These are phyloP conservation scores for Pleurotus pulmonarius DNA, from an alignment of 768 basidiomycete species.

Conservation along the genomic window DNA sequence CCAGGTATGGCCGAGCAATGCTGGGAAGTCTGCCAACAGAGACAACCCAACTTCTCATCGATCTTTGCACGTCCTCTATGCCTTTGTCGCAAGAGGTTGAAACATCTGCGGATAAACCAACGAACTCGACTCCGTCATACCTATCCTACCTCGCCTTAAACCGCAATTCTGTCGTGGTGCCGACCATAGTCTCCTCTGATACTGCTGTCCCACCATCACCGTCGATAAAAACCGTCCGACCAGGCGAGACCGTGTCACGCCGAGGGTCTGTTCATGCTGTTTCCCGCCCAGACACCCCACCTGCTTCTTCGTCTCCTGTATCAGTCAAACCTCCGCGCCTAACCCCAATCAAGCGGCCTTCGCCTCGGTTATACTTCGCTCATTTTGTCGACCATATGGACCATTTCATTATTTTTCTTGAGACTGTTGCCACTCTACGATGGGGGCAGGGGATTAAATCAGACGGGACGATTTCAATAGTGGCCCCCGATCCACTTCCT, in stretches of 20 bases:
- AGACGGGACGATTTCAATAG: constrained; percentile 17
- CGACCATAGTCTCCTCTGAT: constrained; percentile 35
- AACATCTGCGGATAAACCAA: constrained; percentile 21
- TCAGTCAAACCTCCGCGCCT: constrained; percentile 17
- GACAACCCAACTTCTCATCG: constrained; percentile 88
- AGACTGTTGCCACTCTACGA: constrained; percentile 73
- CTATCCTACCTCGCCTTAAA: constrained; percentile 79
- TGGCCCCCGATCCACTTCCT: constrained; percentile 9
- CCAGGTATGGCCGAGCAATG: constrained; percentile 85
- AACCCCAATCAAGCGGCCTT: constrained; percentile 53
- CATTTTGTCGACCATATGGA: constrained; percentile 89
- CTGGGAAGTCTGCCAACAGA: constrained; percentile 79
- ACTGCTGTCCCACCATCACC: constrained; percentile 37
- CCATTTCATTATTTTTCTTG: constrained; percentile 84
- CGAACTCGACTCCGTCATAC: constrained; percentile 53
- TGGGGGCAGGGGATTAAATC: constrained; percentile 73
- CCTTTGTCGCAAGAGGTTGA: constrained; percentile 34
- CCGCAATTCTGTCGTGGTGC: constrained; percentile 40
- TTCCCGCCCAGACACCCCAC: constrained; percentile 26
- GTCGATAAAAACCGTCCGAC: constrained; percentile 42
- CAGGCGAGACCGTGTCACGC: constrained; percentile 30
- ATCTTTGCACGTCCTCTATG: constrained; percentile 76
- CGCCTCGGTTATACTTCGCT: constrained; percentile 85
- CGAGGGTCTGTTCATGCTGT: constrained; percentile 33
- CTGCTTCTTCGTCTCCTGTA: constrained; percentile 19